Percentiles rank a stretch among this genome's conserved stretches.
Evolutionary conservation across 1,139 yeast genomes (phyloP).

Genomic region (Yamadazyma diddensiae): DNA sequence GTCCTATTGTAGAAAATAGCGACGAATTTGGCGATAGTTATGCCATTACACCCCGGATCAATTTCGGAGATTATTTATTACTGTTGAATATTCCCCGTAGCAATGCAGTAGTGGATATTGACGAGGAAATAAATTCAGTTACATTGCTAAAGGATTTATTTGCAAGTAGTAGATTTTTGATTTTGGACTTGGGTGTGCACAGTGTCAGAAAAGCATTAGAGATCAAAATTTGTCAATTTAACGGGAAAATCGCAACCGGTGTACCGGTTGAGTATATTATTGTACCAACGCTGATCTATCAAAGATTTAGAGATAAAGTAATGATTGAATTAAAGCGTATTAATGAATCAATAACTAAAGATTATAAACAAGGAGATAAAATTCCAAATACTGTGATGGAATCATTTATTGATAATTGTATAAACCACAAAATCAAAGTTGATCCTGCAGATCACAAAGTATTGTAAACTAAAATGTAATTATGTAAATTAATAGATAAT

Average conservation of each 20-base stretch:
- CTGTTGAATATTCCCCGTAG: neutral
- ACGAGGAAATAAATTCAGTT: constrained; percentile 2
- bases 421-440: constrained; percentile 36
- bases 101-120: neutral
- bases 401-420: constrained; percentile 41
- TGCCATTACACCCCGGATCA: constrained; percentile 13
- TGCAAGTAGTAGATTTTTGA: constrained; percentile 6
- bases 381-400: constrained; percentile 50
- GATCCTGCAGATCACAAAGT: constrained; percentile 41
- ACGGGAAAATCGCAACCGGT: constrained; percentile 5
- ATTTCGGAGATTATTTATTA: constrained; percentile 6
- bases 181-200: constrained; percentile 6
- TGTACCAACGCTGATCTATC: constrained; percentile 7
- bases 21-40: constrained; percentile 60
- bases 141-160: constrained; percentile 7
- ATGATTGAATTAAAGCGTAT: constrained; percentile 6
- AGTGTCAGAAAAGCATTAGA: constrained; percentile 1
- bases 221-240: constrained; percentile 9
- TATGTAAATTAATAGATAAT: too few relatives aligned
- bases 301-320: constrained; percentile 3
- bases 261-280: constrained; percentile 10
- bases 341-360: constrained; percentile 6
- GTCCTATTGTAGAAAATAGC: constrained; percentile 18
- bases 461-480: constrained; percentile 1
- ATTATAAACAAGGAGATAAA: constrained; percentile 14